These are phyloP conservation scores for Rubia tinctorum DNA, from an alignment of 305 asterid genomes.

Conservation along the genomic window DNA sequence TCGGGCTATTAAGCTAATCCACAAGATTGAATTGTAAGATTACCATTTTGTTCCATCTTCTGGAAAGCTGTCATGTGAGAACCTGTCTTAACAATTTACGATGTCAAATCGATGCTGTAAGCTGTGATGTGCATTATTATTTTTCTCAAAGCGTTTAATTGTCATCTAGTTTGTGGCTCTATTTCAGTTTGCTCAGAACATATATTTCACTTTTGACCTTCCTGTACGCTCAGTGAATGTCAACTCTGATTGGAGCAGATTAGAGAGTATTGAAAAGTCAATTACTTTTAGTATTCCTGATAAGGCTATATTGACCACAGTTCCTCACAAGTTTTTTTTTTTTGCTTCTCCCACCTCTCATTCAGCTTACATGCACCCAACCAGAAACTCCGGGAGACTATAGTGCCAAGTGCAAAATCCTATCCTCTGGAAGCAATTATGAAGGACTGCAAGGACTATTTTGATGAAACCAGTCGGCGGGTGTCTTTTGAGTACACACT, in stretches of 20 bases:
- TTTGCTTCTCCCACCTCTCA: conserved; percentile 2
- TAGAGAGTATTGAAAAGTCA: background rate
- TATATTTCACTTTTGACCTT: background rate
- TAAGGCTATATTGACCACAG: background rate
- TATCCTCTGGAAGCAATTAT: conserved; percentile 90
- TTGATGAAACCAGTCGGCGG: conserved; percentile 72
- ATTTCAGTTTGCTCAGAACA: background rate
- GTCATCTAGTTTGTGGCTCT: background rate
- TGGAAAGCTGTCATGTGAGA: background rate
- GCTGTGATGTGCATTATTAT: background rate
- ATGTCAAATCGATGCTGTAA: background rate
- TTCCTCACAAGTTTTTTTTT: background rate
- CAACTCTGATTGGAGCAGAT: background rate
- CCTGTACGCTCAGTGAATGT: background rate
- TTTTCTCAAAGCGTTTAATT: background rate
- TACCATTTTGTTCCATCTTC: background rate
- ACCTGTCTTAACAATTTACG: background rate
- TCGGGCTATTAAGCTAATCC: background rate
- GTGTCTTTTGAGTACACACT: conserved; percentile 94
- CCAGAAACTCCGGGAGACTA: conserved; percentile 79
- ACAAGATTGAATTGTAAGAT: background rate
- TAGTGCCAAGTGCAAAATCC: conserved; percentile 91
- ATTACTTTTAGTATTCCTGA: background rate
- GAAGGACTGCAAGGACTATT: conserved; percentile 91
- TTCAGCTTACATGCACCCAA: conserved; percentile 93